phyloP scores from a whole-genome alignment of 495 filamentous ascomycete species.

The Penicillium diatomitis region DNA sequence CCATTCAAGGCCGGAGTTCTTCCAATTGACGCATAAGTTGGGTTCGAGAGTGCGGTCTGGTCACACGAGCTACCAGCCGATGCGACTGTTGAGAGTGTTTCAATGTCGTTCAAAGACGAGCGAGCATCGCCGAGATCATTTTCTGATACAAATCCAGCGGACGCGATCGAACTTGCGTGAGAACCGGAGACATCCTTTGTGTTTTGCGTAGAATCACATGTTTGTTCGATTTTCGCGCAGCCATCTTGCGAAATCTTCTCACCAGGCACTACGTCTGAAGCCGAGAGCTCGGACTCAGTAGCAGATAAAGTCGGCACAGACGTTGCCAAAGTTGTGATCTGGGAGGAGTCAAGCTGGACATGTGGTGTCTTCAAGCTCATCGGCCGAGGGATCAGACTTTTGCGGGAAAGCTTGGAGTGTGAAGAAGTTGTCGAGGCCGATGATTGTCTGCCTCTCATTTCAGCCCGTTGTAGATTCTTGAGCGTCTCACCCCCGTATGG shows the following conservation, averaged over 20 bases:
- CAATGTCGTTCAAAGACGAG: not conserved
- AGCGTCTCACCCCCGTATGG: not conserved
- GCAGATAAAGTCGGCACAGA: not conserved
- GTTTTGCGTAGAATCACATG: no score
- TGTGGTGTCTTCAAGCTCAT: conserved; percentile 1
- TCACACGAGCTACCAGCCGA: conserved; percentile 8
- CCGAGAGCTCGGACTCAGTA: no score
- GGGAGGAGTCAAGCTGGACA: not conserved
- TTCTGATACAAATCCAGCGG: no score
- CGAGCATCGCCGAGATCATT: not conserved
- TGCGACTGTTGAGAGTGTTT: conserved; percentile 8
- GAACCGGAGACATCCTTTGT: no score
- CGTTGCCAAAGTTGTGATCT: not conserved
- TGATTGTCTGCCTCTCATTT: not conserved
- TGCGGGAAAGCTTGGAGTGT: not conserved
- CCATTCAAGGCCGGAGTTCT: not conserved
- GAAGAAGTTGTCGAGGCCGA: not conserved
- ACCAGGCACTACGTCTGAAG: no score
- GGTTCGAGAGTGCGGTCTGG: not conserved
- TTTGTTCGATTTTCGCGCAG: no score
- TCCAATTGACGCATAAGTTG: not conserved
- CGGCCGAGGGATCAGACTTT: conserved; percentile 7
- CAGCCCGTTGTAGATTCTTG: not conserved
- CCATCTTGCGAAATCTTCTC: no score
- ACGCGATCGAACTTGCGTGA: no score